These are phyloP conservation scores for Nicotiana tabacum DNA, from an alignment of 257 asterid genomes.

Conservation along the genomic window DNA sequence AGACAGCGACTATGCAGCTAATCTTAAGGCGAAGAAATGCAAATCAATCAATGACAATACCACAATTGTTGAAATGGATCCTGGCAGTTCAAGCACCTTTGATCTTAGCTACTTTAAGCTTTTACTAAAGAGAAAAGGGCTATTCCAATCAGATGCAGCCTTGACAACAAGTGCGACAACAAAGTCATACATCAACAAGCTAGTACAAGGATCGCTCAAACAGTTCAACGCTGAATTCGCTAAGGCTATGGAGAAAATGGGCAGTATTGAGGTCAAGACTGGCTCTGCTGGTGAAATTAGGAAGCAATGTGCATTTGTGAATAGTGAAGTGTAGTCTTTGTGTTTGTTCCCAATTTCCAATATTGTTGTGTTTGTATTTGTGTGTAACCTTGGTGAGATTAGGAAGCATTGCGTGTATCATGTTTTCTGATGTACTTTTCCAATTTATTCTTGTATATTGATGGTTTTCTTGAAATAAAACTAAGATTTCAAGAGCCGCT, in stretches of 20 bases:
- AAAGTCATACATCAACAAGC: not conserved
- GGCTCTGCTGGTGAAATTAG: not conserved
- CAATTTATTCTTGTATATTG: not conserved
- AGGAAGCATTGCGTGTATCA: not conserved
- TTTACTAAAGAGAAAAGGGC: constrained; percentile 25
- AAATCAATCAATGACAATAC: constrained; percentile 6
- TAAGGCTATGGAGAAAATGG: not conserved
- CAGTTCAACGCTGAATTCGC: not conserved
- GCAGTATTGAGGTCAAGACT: not conserved
- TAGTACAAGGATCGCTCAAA: not conserved
- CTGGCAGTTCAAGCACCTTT: constrained; percentile 28
- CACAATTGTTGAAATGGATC: constrained; percentile 41
- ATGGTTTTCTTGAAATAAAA: not conserved
- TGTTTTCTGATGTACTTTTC: not conserved
- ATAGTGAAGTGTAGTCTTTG: not conserved
- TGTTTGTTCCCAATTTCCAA: not conserved
- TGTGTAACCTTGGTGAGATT: not conserved
- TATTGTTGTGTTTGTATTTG: not conserved
- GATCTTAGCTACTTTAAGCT: constrained; percentile 30
- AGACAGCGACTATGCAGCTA: constrained; percentile 25
- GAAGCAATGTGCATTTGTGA: not conserved
- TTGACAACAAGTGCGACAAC: not conserved
- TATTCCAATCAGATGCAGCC: constrained; percentile 49
- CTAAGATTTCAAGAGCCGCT: not conserved
- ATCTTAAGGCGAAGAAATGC: not conserved